Evolutionary conservation across 345 rosid species (phyloP).

Genomic region (Acer negundo): DNA sequence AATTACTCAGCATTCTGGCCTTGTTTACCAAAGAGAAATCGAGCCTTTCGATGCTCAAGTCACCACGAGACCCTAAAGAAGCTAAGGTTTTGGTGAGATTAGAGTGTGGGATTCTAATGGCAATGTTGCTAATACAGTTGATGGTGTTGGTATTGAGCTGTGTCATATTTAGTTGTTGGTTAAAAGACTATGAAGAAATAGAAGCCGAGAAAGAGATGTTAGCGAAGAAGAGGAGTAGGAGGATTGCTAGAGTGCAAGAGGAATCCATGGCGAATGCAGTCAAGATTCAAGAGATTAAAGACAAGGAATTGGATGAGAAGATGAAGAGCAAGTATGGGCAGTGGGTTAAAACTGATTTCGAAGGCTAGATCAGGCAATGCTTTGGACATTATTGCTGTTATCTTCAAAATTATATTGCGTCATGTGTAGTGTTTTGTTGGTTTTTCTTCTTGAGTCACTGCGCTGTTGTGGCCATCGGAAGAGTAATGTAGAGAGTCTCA

Average conservation of each 20-base stretch:
- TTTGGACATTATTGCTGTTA: not conserved
- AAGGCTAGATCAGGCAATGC: slow-evolving; percentile 32
- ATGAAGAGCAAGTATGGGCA: slow-evolving; percentile 46
- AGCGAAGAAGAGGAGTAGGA: slow-evolving; percentile 46
- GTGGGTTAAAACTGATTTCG: slow-evolving; percentile 61
- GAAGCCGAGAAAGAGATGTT: slow-evolving; percentile 49
- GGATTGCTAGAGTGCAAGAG: slow-evolving; percentile 50
- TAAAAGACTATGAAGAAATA: slow-evolving; percentile 50
- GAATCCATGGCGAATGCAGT: slow-evolving; percentile 49
- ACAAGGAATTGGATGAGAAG: slow-evolving; percentile 47
- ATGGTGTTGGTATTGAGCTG: slow-evolving; percentile 51
- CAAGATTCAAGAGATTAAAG: slow-evolving; percentile 39
- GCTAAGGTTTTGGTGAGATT: slow-evolving; percentile 62
- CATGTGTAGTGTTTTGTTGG: not conserved
- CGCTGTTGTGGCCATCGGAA: slow-evolving; percentile 29
- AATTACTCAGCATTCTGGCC: slow-evolving; percentile 36
- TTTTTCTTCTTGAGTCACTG: slow-evolving; percentile 29
- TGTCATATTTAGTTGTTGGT: slow-evolving; percentile 49
- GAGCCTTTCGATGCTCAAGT: slow-evolving; percentile 49
- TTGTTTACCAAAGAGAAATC: slow-evolving; percentile 49
- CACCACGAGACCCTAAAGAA: slow-evolving; percentile 52
- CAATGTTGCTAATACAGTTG: slow-evolving; percentile 48
- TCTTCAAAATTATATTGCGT: not conserved
- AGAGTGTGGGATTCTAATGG: slow-evolving; percentile 64
- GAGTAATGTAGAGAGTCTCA: not conserved